Base-by-base conservation (phyloP, 768 basidiomycete species). In the Naganishia friedmannii region DNA sequence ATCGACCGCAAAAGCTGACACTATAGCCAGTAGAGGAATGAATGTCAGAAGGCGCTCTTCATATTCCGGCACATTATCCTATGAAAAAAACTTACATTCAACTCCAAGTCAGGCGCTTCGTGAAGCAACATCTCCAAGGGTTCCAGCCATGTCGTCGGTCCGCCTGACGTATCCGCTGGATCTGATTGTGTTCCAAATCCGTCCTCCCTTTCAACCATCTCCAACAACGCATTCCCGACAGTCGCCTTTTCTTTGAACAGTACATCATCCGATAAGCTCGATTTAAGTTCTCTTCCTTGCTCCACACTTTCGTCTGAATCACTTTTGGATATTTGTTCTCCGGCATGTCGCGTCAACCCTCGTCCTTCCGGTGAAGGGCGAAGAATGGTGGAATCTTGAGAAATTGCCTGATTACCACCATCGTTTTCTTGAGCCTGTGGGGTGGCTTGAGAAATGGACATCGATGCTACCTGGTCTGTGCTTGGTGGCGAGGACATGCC, bases 301-400 rank as follows among this genome's bases (percentile, higher is more conserved):
- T 63, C 60, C 9, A 63, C 60, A 63, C 26, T 29, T 7, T 45
- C 39, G 23, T 42, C 60, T 3, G 60, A 63, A 26, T 31, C 39
- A 12, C 23, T 13, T 21, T 21, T 28, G 2, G 4, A 17, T 17
- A 31, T 42, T 29, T 34, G 32, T 15, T 31, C 9, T 42, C 42
- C 9, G 15, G 42, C 42, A 42, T 42, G 9, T 15, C 7, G 42
- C 15, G 42, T 17, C 15, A 8, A n/a, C n/a, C 15, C 42, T 42
- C 42, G 42, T 42, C 42, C 15, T 2, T 8, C 9, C 15, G 9
- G 42, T 42, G 15, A 42, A 42, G 9, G 42, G 9, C 42, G 42
- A 42, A 8, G 2, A 13, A 42, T 15, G 15, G 42, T 15, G 15
- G 42, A 8, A 10, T 42, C 42, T 42, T 42, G 9, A 17, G 15